phyloP scores from a whole-genome alignment of 139 green algal genomes.

The Coccomyxa sp. region DNA sequence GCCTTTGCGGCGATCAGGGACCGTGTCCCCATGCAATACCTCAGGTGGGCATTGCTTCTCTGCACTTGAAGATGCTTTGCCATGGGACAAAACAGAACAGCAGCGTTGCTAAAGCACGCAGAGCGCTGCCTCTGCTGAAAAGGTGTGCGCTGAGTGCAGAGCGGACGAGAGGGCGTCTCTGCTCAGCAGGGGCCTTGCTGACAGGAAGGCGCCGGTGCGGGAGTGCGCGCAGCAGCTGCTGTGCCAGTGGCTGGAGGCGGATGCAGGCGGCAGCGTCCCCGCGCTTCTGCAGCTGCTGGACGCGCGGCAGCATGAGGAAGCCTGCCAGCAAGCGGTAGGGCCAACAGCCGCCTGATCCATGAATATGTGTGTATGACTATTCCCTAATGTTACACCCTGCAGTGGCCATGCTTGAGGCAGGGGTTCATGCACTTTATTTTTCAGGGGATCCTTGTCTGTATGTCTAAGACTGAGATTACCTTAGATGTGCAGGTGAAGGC shows the following conservation, averaged over 20 bases:
- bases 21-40: slow-evolving; percentile 24
- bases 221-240: slow-evolving; percentile 29
- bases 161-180: slow-evolving; percentile 22
- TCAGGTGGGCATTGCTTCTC: slow-evolving; percentile 18
- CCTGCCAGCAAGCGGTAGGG: slow-evolving; percentile 12
- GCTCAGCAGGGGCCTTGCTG: slow-evolving; percentile 41
- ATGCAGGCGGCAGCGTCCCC: background rate
- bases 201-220: slow-evolving; percentile 22
- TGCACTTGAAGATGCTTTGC: background rate
- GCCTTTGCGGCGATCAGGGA: slow-evolving; percentile 43
- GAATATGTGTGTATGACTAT: background rate
- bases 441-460: background rate
- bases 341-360: background rate
- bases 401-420: background rate
- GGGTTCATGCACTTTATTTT: background rate
- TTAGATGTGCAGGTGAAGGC: background rate
- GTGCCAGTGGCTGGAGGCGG: slow-evolving; percentile 36
- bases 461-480: no score
- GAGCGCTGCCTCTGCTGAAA: background rate
- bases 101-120: background rate
- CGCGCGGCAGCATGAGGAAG: slow-evolving; percentile 28
- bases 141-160: background rate
- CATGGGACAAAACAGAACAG: background rate
- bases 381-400: background rate
- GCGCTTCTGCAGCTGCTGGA: slow-evolving; percentile 29